These are phyloP conservation scores for Fonsecaea pedrosoi DNA, from an alignment of 2,329 filamentous ascomycete genomes.

Conservation along the genomic window DNA sequence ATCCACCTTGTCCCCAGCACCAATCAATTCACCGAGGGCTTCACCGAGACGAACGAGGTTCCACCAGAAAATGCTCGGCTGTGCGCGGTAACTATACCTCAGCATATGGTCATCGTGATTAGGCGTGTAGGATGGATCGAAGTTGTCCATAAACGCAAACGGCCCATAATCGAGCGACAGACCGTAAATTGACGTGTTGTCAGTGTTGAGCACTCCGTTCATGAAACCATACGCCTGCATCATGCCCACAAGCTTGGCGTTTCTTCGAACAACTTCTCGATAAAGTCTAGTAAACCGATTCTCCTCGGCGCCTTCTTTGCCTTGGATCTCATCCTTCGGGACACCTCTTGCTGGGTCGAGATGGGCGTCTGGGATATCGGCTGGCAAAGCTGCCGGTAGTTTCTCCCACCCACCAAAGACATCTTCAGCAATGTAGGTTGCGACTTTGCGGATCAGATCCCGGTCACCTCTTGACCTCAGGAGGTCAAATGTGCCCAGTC, in stretches of 20 bases:
- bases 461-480: conserved; percentile 81
- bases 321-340: conserved; percentile 66
- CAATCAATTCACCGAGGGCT: conserved; percentile 84
- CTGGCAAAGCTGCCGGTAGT: conserved; percentile 66
- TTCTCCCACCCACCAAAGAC: conserved; percentile 87
- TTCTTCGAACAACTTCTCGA: conserved; percentile 82
- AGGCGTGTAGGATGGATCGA: conserved; percentile 91
- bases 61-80: conserved; percentile 98
- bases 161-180: conserved; percentile 94
- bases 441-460: conserved; percentile 72
- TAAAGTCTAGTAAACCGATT: conserved; percentile 90
- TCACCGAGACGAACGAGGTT: conserved; percentile 92
- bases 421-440: conserved; percentile 84
- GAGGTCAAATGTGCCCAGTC: conserved; percentile 97
- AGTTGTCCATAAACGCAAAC: conserved; percentile 97
- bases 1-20: conserved; percentile 75
- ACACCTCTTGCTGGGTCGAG: conserved; percentile 60
- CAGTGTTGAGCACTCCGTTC: conserved; percentile 96
- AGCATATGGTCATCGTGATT: conserved; percentile 93
- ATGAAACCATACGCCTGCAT: conserved; percentile 99
- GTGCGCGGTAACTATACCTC: conserved; percentile 90
- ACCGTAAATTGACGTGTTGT: conserved; percentile 91
- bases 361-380: conserved; percentile 45
- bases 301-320: conserved; percentile 70
- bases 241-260: conserved; percentile 83